phyloP scores from a whole-genome alignment of 192 early-diverging fungal genomes.

The Mortierella claussenii region DNA sequence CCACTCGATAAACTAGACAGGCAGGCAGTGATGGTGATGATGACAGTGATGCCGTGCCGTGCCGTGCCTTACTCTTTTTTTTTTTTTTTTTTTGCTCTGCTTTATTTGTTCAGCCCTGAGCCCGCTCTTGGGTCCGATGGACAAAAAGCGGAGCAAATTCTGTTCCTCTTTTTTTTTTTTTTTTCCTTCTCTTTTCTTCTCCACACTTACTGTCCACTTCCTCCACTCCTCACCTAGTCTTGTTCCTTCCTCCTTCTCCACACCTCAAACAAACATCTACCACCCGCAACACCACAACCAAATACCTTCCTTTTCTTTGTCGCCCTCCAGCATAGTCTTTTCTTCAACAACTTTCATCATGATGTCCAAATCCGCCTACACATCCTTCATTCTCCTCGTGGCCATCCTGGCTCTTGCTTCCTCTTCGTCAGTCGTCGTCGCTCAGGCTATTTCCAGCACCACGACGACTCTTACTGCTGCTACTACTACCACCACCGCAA shows the following conservation, averaged over 20 bases:
- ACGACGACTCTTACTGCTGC: background rate
- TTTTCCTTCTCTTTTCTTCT: background rate
- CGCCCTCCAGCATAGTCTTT: background rate
- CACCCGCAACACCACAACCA: too few relatives aligned
- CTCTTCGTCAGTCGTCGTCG: background rate
- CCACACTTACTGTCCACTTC: background rate
- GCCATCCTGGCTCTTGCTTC: slow-evolving; percentile 9
- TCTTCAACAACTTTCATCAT: background rate
- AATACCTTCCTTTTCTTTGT: background rate
- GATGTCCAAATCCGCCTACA: slow-evolving; percentile 22
- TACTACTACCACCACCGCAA: background rate
- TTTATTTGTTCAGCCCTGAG: background rate
- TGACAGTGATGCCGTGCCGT: background rate
- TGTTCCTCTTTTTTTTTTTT: background rate
- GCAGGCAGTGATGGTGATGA: background rate
- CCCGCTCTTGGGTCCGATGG: background rate
- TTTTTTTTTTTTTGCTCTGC: background rate
- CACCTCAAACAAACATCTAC: background rate
- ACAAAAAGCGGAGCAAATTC: too few relatives aligned
- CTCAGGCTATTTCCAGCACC: background rate
- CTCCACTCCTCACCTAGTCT: background rate
- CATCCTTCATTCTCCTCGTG: slow-evolving; percentile 23
- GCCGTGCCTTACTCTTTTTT: background rate
- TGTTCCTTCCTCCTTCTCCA: background rate
- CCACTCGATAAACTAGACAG: background rate